Percentiles rank a stretch among this genome's conserved stretches.
These are phyloP conservation scores for Cornus florida DNA, from an alignment of 148 eudicot species.

Conservation along the genomic window DNA sequence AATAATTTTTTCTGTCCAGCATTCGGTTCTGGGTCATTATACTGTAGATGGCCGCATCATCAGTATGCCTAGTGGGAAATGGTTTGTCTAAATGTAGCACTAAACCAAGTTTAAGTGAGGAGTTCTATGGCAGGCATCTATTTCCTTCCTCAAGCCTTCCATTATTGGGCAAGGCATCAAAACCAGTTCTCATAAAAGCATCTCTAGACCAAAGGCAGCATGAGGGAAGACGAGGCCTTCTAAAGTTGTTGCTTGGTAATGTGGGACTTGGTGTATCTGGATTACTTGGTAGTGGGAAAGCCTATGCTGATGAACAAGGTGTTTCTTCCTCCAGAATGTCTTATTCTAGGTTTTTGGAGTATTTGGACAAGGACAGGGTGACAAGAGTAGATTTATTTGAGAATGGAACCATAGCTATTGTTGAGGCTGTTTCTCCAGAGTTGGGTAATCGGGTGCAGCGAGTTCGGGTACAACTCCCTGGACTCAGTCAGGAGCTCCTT, in stretches of 20 bases:
- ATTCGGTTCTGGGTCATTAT: background rate
- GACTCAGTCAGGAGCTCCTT: slow-evolving; percentile 97
- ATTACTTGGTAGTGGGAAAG: slow-evolving; percentile 51
- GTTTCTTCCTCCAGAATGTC: slow-evolving; percentile 99
- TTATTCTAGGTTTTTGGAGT: slow-evolving; percentile 92
- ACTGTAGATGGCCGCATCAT: slow-evolving; percentile 56
- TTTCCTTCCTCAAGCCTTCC: slow-evolving; percentile 38
- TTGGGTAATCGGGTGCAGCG: slow-evolving; percentile 92
- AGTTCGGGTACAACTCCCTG: slow-evolving; percentile 97
- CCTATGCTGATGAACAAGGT: slow-evolving; percentile 91
- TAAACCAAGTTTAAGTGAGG: slow-evolving; percentile 42
- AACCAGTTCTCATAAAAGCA: slow-evolving; percentile 49
- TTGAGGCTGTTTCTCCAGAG: slow-evolving; percentile 96
- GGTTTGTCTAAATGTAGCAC: slow-evolving; percentile 33
- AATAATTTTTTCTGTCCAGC: background rate
- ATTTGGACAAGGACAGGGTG: slow-evolving; percentile 94
- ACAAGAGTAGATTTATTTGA: slow-evolving; percentile 84
- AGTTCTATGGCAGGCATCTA: slow-evolving; percentile 39
- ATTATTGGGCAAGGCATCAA: slow-evolving; percentile 38
- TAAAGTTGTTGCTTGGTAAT: slow-evolving; percentile 77
- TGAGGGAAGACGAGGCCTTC: slow-evolving; percentile 78
- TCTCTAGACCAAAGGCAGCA: slow-evolving; percentile 49
- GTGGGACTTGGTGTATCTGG: slow-evolving; percentile 64
- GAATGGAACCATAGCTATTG: slow-evolving; percentile 97
- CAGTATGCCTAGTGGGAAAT: slow-evolving; percentile 59